These are phyloP conservation scores for Suhomyces prunicola DNA, from an alignment of 805 yeast genomes.

Conservation along the genomic window DNA sequence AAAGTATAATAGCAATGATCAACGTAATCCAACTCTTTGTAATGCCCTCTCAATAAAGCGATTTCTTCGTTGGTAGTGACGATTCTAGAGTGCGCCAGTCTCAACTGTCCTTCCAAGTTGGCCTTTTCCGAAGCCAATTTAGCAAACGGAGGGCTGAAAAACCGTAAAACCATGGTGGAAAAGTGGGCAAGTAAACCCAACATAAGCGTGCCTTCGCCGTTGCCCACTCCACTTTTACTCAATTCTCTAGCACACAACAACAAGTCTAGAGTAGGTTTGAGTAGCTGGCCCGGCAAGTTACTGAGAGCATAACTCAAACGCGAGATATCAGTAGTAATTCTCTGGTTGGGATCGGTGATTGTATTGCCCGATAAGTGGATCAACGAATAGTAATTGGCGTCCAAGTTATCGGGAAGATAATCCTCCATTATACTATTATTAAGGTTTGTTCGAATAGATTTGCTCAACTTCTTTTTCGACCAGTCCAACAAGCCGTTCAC, in stretches of 20 bases:
- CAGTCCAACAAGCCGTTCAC: constrained; percentile 68
- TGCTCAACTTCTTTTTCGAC: constrained; percentile 56
- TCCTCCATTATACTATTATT: constrained; percentile 62
- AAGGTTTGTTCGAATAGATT: constrained; percentile 58
- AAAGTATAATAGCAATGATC: constrained; percentile 80
- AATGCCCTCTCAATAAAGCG: constrained; percentile 79
- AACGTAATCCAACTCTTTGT: constrained; percentile 69
- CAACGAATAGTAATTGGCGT: constrained; percentile 71
- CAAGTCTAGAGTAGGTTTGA: constrained; percentile 81
- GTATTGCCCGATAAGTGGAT: constrained; percentile 52
- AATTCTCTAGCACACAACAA: constrained; percentile 77
- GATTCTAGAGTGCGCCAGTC: constrained; percentile 77
- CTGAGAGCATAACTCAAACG: constrained; percentile 71
- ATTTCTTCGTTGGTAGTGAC: constrained; percentile 81
- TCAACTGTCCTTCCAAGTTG: constrained; percentile 77
- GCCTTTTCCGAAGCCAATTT: constrained; percentile 73
- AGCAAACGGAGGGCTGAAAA: constrained; percentile 89
- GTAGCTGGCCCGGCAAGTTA: constrained; percentile 72
- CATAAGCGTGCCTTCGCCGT: constrained; percentile 74
- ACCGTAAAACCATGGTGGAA: constrained; percentile 67
- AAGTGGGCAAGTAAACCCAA: constrained; percentile 78
- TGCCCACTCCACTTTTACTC: constrained; percentile 59
- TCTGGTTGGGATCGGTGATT: constrained; percentile 75
- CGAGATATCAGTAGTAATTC: constrained; percentile 76
- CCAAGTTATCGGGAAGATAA: constrained; percentile 67